Conservation (phyloP, 345 rosid genomes). For the Mangifera indica region DNA sequence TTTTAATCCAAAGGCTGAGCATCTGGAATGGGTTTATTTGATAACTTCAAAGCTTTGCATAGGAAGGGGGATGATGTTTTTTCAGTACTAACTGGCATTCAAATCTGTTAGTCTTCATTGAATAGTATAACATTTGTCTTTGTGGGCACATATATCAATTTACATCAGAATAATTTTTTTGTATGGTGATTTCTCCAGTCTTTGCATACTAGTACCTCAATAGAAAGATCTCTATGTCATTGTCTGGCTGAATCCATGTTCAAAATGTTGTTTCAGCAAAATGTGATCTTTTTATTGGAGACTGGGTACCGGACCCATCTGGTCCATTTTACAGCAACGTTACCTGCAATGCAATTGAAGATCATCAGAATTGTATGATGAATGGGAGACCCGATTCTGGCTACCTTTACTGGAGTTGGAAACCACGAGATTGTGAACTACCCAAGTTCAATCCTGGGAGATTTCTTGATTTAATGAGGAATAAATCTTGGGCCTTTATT, state of each 20-base stretch:
- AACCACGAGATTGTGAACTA: slow-evolving; percentile 64
- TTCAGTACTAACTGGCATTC: not conserved
- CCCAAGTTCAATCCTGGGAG: slow-evolving; percentile 60
- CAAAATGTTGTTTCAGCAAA: slow-evolving; percentile 23
- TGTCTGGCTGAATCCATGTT: not conserved
- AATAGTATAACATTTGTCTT: not conserved
- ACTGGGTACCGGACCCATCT: slow-evolving; percentile 73
- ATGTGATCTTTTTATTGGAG: slow-evolving; percentile 76
- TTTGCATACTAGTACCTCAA: not conserved
- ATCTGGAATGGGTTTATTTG: not conserved
- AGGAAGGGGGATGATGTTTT: not conserved
- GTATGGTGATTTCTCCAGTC: not conserved
- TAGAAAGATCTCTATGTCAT: not conserved
- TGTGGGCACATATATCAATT: not conserved
- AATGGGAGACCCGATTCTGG: slow-evolving; percentile 88
- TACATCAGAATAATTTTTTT: no score
- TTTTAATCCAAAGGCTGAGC: not conserved
- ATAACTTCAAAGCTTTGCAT: not conserved
- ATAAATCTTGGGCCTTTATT: slow-evolving; percentile 78
- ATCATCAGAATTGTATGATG: slow-evolving; percentile 74
- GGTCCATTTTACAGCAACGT: slow-evolving; percentile 72
- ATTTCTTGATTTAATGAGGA: slow-evolving; percentile 61
- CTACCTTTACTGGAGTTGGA: slow-evolving; percentile 87
- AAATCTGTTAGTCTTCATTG: not conserved
- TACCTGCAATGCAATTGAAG: slow-evolving; percentile 62